Evolutionary conservation across 352 stramenopile genomes (phyloP).

Genomic region (Thraustotheca clavata): DNA sequence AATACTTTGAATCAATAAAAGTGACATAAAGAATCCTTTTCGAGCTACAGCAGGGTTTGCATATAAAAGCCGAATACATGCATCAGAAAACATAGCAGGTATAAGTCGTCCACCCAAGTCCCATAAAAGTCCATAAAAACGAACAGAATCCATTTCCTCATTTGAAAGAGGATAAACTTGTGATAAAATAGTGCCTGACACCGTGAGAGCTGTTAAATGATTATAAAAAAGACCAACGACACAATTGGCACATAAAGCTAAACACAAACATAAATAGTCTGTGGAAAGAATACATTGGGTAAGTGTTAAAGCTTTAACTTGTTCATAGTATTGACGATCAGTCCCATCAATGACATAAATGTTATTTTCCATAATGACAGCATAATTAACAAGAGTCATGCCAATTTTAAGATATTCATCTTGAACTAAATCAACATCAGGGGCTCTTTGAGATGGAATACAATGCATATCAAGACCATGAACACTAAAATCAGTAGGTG

Average conservation of each 20-base stretch:
- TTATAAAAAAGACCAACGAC: conserved; percentile 1
- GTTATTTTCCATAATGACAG: background rate
- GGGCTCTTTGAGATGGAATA: background rate
- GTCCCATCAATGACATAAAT: background rate
- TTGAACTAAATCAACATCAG: background rate
- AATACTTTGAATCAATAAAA: background rate
- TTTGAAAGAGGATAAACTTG: background rate
- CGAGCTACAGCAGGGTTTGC: conserved; percentile 12
- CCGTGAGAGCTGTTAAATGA: background rate
- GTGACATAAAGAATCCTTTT: background rate
- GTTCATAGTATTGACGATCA: background rate
- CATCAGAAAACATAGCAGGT: conserved; percentile 5
- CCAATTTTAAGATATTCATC: conserved; percentile 18
- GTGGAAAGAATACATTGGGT: conserved; percentile 11
- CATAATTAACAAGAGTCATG: conserved; percentile 17
- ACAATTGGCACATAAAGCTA: conserved; percentile 2
- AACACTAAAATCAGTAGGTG: background rate
- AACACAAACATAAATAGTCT: conserved; percentile 4
- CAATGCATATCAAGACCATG: conserved; percentile 16
- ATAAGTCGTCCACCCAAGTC: conserved; percentile 13
- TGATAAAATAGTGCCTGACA: background rate
- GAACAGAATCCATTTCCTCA: background rate
- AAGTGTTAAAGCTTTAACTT: conserved; percentile 17
- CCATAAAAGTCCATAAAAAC: background rate
- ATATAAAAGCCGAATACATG: conserved; percentile 22